phyloP scores from a whole-genome alignment of 371 early-diverging fungal genomes.

The Amoeboaphelidium protococcarum region DNA sequence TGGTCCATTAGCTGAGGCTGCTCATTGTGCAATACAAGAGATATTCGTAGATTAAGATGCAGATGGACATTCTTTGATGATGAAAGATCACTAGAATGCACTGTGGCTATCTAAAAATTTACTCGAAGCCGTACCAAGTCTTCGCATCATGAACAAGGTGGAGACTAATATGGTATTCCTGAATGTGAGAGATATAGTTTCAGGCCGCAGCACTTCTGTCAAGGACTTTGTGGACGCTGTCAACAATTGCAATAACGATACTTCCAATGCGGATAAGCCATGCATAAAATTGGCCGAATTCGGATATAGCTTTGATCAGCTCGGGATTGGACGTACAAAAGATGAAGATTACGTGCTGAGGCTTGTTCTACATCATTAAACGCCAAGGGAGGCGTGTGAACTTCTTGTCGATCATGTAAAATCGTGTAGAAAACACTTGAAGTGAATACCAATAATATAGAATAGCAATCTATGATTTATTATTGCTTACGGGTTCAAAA shows the following conservation, averaged over 20 bases:
- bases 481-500: too few relatives aligned
- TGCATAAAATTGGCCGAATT: constrained; percentile 14
- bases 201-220: neutral
- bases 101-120: constrained; percentile 29
- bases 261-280: constrained; percentile 11
- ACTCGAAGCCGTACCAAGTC: constrained; percentile 19
- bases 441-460: too few relatives aligned
- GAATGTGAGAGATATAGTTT: constrained; percentile 9
- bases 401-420: neutral
- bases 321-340: constrained; percentile 22
- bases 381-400: constrained; percentile 19
- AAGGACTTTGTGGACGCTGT: neutral
- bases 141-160: constrained; percentile 16
- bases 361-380: constrained; percentile 50
- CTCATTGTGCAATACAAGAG: constrained; percentile 32
- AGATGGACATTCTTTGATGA: neutral
- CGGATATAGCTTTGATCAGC: constrained; percentile 23
- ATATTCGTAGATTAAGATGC: neutral
- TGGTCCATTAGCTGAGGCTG: constrained; percentile 47
- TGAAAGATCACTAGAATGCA: constrained; percentile 32
- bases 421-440: too few relatives aligned
- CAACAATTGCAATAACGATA: neutral
- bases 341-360: constrained; percentile 24
- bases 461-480: too few relatives aligned
- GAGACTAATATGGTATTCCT: constrained; percentile 79